Evolutionary conservation across 176 grass and related monocot genomes (phyloP), one percentile per base, ranked within the genome.

Genomic region (Saccharum officinarum): DNA sequence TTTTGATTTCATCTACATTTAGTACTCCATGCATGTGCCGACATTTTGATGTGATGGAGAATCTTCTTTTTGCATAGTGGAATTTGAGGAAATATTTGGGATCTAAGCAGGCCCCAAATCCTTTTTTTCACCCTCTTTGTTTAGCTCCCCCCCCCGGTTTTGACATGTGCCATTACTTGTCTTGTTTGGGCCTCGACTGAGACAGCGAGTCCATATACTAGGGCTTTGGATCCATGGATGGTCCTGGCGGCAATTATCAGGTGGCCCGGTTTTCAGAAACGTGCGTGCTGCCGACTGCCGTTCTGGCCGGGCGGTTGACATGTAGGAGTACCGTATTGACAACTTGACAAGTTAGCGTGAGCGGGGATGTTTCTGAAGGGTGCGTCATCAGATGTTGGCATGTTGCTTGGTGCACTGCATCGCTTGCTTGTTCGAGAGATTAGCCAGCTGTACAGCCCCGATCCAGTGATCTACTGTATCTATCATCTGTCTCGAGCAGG

Each of bases 231-330:
- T 17, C 66, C 66, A 16, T 22, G 47, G 45, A 16, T 69, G 16
- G 63, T 54, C 63, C 46, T 77, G 83, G 30, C 31, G 72, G 25
- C 22, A 39, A 38, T 79, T 62, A 76, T 69, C 75, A 11, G 50
- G 75, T 79, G 36, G 13, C 83, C 38, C 26, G 37, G 49, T 23
- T 86, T 79, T 71, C 76, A 45, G 38, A 86, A 72, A 46, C 67
- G 67, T 62, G 66, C 26, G 26, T 10, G 50, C 20, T 14, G 23
- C 77, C 26, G 40, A 38, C 20, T 14, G 23, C 77, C 26, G 40
- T 55, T 18, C 18, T 55, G 52, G 18, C 18, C 17, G 1, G 54
- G 54, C 54, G n/a, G 2, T n/a, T 59, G 18, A 59, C 54, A 59
- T 4, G 34, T 4, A 36, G 33, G 33, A 34, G 33, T 34, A 34